A percentile compares a stretch with the other conserved stretches of the same genome.
phyloP scores from a whole-genome alignment of 1,284 basidiomycete species.

The Gymnopus androsaceus region DNA sequence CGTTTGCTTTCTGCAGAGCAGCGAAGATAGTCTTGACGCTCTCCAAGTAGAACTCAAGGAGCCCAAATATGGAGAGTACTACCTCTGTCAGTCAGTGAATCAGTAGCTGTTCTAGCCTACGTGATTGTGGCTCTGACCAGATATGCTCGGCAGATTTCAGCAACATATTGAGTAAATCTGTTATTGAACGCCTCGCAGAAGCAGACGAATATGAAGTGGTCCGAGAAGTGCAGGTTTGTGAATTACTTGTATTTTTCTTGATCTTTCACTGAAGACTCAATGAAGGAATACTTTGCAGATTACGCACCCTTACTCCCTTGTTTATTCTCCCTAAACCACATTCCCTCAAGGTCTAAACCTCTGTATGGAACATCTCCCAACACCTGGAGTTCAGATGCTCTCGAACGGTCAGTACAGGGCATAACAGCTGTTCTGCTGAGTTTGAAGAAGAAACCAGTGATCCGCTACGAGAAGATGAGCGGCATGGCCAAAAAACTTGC shows the following conservation, averaged over 20 bases:
- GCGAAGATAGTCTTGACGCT: constrained; percentile 78
- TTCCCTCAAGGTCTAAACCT: constrained; percentile 60
- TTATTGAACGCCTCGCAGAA: constrained; percentile 92
- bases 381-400: constrained; percentile 71
- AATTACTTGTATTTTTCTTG: background rate
- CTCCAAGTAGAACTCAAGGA: constrained; percentile 84
- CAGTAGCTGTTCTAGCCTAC: constrained; percentile 31
- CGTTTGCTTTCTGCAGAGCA: constrained; percentile 88
- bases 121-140: constrained; percentile 20
- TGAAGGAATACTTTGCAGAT: constrained; percentile 93
- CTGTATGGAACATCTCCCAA: constrained; percentile 71
- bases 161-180: constrained; percentile 86
- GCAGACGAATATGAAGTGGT: constrained; percentile 97
- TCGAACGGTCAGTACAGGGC: constrained; percentile 81
- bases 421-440: constrained; percentile 90
- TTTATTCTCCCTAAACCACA: constrained; percentile 87
- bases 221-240: constrained; percentile 87
- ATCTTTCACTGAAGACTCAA: constrained; percentile 5
- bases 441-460: constrained; percentile 92
- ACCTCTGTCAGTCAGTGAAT: constrained; percentile 90
- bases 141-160: constrained; percentile 92
- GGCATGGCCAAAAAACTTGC: constrained; percentile 90
- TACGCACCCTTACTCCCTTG: constrained; percentile 86
- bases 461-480: constrained; percentile 95
- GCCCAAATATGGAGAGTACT: constrained; percentile 96